Base-by-base conservation (phyloP, 1,284 basidiomycete species). In the Apiotrichum montevideense region DNA sequence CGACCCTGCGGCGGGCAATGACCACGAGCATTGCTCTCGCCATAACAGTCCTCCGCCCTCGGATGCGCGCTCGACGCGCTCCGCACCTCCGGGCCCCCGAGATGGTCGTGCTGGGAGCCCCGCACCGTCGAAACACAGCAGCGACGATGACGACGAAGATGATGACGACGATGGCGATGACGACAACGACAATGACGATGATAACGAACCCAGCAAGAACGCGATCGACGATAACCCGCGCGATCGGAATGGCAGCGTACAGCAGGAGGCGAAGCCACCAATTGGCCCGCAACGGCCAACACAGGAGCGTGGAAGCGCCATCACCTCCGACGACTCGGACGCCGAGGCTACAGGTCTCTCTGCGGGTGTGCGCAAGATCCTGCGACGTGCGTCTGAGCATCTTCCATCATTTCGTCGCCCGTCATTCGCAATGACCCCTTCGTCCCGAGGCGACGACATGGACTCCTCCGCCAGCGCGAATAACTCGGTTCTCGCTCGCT, bases 161-260 rank as follows among this genome's bases (percentile, higher is more conserved):
- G 61, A 66, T n/a, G 59, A 66, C 10, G 53, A 84, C 0, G 83
- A 86, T 46, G 84, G 86, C 7, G 84, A 85, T n/a, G 76, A 78
- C 15, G 76, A 77, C 4, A 73, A 74, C 40, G 61, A 62, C 40
- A 56, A 52, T 4, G 61, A 62, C 5, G 53, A 57, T 13, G 59
- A 54, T 21, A 45, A 55, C 35, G 59, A 65, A 40, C 56, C 39
- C 29, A 48, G 41, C 35, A 32, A 37, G 5, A 40, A 41, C 2
- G 21, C 41, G 49, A 5, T 42, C 7, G 40, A 51, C 35, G 9
- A 14, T 9, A 46, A 42, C 35, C 13, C 7, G 7, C 40, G 32
- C 11, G 14, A 45, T 42, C 21, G n/a, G 11, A 40, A 35, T 7
- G 40, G 29, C 40, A 7, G 10, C 3, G 41, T 57, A 10, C 62